These are phyloP conservation scores for Larix sibirica DNA, from an alignment of 83 land plant species.

Conservation along the genomic window DNA sequence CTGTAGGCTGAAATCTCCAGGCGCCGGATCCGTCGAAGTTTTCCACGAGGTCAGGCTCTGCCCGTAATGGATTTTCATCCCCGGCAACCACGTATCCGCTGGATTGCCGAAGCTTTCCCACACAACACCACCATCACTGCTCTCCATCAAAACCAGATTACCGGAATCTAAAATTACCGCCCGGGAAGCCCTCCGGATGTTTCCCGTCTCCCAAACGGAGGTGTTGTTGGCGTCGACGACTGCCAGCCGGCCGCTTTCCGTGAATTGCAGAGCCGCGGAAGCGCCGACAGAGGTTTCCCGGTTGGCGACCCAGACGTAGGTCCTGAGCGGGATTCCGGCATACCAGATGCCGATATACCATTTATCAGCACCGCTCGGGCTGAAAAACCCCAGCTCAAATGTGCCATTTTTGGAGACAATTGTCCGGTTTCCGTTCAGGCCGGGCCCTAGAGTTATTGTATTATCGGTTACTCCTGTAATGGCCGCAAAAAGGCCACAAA, in stretches of 20 bases:
- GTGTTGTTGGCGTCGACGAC: not conserved
- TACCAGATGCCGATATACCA: conserved; percentile 30
- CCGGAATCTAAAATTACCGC: conserved; percentile 26
- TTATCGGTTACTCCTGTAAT: no score
- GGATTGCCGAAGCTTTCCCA: conserved; percentile 30
- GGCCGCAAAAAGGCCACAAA: no score
- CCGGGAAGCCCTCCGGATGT: not conserved
- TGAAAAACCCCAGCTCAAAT: conserved; percentile 30
- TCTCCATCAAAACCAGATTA: conserved; percentile 20
- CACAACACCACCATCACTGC: not conserved
- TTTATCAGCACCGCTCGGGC: not conserved
- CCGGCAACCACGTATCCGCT: conserved; percentile 30
- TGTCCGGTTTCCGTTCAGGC: not conserved
- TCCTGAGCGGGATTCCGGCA: conserved; percentile 8
- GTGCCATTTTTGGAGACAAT: conserved; percentile 10
- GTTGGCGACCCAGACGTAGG: conserved; percentile 26
- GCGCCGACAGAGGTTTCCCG: conserved; percentile 8
- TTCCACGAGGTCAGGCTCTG: conserved; percentile 27
- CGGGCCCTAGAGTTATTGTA: no score
- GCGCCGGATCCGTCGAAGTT: conserved; percentile 23
- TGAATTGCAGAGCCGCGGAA: not conserved
- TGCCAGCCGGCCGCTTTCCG: not conserved
- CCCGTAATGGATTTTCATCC: conserved; percentile 27
- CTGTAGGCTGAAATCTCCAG: conserved; percentile 22
- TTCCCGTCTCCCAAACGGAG: conserved; percentile 10